Evolutionary conservation across 371 early-diverging fungal species (phyloP).

Genomic region (Cokeromyces recurvatus): DNA sequence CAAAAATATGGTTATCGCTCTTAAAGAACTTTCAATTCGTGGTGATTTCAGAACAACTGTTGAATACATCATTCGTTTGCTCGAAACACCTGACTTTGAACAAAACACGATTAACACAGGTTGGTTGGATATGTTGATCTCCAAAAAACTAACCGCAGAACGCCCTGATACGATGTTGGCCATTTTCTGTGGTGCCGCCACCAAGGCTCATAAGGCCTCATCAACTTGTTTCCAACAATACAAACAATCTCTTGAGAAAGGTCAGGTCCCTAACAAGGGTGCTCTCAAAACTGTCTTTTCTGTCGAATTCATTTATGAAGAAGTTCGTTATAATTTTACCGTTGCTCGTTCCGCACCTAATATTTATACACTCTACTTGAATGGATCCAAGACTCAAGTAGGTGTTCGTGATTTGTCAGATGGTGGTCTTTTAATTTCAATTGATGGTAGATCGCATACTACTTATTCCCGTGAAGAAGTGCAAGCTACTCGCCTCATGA

Average conservation of each 20-base stretch:
- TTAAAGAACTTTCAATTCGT: conserved; percentile 97
- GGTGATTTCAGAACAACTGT: conserved; percentile 98
- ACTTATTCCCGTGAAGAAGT: conserved; percentile 91
- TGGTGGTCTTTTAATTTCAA: conserved; percentile 87
- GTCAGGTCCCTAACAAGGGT: conserved; percentile 82
- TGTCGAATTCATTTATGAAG: conserved; percentile 90
- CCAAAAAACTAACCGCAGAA: conserved; percentile 84
- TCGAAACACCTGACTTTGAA: conserved; percentile 88
- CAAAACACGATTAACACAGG: conserved; percentile 92
- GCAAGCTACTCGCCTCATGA: conserved; percentile 81
- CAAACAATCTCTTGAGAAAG: conserved; percentile 80
- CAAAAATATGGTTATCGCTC: conserved; percentile 94
- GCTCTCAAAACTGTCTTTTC: conserved; percentile 70
- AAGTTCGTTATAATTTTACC: conserved; percentile 82
- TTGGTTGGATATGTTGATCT: conserved; percentile 95
- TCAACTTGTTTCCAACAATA: conserved; percentile 67
- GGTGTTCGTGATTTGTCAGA: conserved; percentile 83
- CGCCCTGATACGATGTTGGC: conserved; percentile 88
- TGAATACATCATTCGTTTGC: conserved; percentile 91
- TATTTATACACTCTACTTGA: conserved; percentile 74
- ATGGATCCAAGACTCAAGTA: conserved; percentile 79
- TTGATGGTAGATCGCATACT: conserved; percentile 86
- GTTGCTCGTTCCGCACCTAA: conserved; percentile 80
- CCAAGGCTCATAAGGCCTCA: conserved; percentile 73
- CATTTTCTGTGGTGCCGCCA: conserved; percentile 90